Evolutionary conservation across 768 basidiomycete species (phyloP), one percentile per base, ranked within the genome.

Genomic region (Boletales sp.): DNA sequence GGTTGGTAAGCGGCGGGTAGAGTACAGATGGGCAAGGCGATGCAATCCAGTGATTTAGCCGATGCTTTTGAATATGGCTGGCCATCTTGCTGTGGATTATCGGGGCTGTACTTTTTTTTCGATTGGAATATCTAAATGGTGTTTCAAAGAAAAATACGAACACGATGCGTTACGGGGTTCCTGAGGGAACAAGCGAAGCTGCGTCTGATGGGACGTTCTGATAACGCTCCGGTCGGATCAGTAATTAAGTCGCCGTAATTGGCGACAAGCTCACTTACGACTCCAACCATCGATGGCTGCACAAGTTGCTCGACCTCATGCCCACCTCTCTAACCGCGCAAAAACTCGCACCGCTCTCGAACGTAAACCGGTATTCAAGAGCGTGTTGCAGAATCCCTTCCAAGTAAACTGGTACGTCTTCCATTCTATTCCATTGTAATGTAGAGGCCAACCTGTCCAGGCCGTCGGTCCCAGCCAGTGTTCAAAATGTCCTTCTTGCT

Each of bases 331-430:
- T 1, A 87, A 86, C 58, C 82, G 88, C 37, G 80, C 78, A 27
- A 82, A 74, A 55, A 63, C 69, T 18, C 71, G 72, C n/a, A 51
- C 66, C 15, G 50, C 54, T 8, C 8, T 60, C 14, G 86, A 89
- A 19, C 79, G 74, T 40, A 90, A 83, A 59, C 69, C 73, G 1
- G 79, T 84, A 1, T 90, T 81, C 70, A 90, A 82, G 55, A 76
- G 79, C 50, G 83, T 85, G 1, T 69, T 92, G 19, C 83, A 84
- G 44, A 90, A 79, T 51, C 90, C 90, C 3, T 85, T 86, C 57
- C 75, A 77, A 11, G 72, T 90, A 14, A 64, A 69, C 62, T 92
- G 90, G 90, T 90, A 59, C 4, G 61, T 51, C 52, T 48, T 52
- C 50, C 40, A 44, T 53, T 57, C 53, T 27, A 14, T 43, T 51